Percentiles rank a stretch among this genome's conserved stretches.
phyloP scores from a whole-genome alignment of 495 filamentous ascomycete genomes.

The Penicillium fimorum region DNA sequence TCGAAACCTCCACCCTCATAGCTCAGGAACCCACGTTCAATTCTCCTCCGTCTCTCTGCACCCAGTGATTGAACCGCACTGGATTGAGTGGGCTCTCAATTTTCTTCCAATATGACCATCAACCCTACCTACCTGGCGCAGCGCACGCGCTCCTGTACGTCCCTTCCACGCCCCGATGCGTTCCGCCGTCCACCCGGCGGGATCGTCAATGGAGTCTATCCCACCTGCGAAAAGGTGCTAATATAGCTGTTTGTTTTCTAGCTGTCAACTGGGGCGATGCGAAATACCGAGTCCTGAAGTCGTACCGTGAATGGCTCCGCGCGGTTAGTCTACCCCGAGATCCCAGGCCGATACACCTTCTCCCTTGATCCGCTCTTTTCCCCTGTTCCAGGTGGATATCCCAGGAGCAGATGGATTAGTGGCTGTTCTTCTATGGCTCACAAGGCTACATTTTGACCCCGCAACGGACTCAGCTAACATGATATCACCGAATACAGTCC shows the following conservation, averaged over 20 bases:
- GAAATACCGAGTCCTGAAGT: constrained; percentile 72
- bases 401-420: neutral
- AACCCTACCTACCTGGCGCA: constrained; percentile 91
- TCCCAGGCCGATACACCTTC: constrained; percentile 3
- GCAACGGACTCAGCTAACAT: constrained; percentile 18
- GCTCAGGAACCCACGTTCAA: constrained; percentile 24
- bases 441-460: neutral
- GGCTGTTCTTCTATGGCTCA: neutral
- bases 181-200: constrained; percentile 20
- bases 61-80: constrained; percentile 26
- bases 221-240: constrained; percentile 5
- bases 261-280: constrained; percentile 87
- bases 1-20: constrained; percentile 33
- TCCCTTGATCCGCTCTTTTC: constrained; percentile 11
- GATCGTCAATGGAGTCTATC: constrained; percentile 15
- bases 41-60: constrained; percentile 17
- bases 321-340: constrained; percentile 61
- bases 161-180: constrained; percentile 20
- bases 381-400: neutral
- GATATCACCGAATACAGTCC: constrained; percentile 57
- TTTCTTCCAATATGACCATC: constrained; percentile 60
- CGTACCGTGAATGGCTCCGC: constrained; percentile 92
- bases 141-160: constrained; percentile 86
- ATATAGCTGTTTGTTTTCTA: constrained; percentile 33
- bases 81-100: constrained; percentile 18